Evolutionary conservation across 176 grass and related monocot species (phyloP), one percentile per base, ranked within the genome.

Genomic region (Oryza longistaminata): DNA sequence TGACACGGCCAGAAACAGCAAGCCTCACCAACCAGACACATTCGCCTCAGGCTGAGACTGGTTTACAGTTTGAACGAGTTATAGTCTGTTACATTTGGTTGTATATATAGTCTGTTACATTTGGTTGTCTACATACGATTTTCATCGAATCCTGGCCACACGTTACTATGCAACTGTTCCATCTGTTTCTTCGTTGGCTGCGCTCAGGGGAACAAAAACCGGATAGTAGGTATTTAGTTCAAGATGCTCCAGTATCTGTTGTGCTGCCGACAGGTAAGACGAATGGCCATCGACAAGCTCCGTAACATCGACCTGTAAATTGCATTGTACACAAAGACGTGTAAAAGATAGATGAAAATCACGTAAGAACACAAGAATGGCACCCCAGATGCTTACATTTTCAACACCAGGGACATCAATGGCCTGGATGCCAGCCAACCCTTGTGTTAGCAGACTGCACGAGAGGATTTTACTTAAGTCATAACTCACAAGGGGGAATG

Each of bases 371-470:
- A 58, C 6, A 67, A 44, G 34, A 73, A 72, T 37, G 37, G 7
- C 15, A 22, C 25, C 49, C 5, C 7, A 27, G 14, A 81, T 2
- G 68, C 69, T 87, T 88, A 98, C 96, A 52, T 98, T 95, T 79
- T 98, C 93, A 62, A 98, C 82, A 40, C 96, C 93, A 76, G 93
- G 89, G 60, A 90, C 40, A 85, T 94, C 93, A 26, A 98, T 79
- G 25, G 91, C 85, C 90, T 98, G 96, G 74, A 98, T 98, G 42
- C 96, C 96, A 81, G 96, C 93, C 83, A 98, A 83, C 74, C 96
- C 96, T 93, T 98, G 96, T 0, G 93, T 90, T 29, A 98, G 85
- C 33, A 98, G 67, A 80, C 95, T 98, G 81, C 82, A 82, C 19
- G 1, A 79, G 45, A 87, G 52, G 53, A 88, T 26, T 37, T 26